Evolutionary conservation across 176 grass and related monocot species (phyloP).

Genomic region (Ananas comosus): DNA sequence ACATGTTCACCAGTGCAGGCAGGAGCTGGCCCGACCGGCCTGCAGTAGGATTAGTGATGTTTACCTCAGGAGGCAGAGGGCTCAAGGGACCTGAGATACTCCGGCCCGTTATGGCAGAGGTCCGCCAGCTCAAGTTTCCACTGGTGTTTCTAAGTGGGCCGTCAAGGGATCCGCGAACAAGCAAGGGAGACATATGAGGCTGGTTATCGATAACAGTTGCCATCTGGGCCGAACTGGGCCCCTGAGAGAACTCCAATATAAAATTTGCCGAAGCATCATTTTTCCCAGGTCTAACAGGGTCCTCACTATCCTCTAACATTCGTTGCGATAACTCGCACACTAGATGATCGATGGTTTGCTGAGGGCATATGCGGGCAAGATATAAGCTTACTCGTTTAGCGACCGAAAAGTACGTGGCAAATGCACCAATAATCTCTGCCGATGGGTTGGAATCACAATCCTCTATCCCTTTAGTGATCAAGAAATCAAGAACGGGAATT

Average conservation of each 20-base stretch:
- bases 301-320: slow-evolving; percentile 87
- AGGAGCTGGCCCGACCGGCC: slow-evolving; percentile 88
- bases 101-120: slow-evolving; percentile 78
- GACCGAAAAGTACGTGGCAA: slow-evolving; percentile 90
- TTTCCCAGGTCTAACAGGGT: slow-evolving; percentile 57
- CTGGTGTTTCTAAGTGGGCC: slow-evolving; percentile 73
- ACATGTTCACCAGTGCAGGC: slow-evolving; percentile 88
- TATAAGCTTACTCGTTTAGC: slow-evolving; percentile 97
- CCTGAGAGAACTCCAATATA: slow-evolving; percentile 91
- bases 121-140: slow-evolving; percentile 93
- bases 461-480: slow-evolving; percentile 95
- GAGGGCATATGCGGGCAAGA: slow-evolving; percentile 92
- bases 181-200: slow-evolving; percentile 98
- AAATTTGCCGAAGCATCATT: slow-evolving; percentile 67
- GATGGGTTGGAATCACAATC: slow-evolving; percentile 95
- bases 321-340: slow-evolving; percentile 91
- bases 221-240: slow-evolving; percentile 50
- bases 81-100: slow-evolving; percentile 95
- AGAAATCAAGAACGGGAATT: slow-evolving; percentile 92
- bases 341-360: slow-evolving; percentile 91
- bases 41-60: slow-evolving; percentile 54
- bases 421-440: slow-evolving; percentile 91
- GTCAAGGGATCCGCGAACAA: slow-evolving; percentile 96
- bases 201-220: slow-evolving; percentile 67
- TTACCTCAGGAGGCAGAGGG: slow-evolving; percentile 79